phyloP scores from a whole-genome alignment of 139 green algal genomes.

The Zygnema circumcarinatum region DNA sequence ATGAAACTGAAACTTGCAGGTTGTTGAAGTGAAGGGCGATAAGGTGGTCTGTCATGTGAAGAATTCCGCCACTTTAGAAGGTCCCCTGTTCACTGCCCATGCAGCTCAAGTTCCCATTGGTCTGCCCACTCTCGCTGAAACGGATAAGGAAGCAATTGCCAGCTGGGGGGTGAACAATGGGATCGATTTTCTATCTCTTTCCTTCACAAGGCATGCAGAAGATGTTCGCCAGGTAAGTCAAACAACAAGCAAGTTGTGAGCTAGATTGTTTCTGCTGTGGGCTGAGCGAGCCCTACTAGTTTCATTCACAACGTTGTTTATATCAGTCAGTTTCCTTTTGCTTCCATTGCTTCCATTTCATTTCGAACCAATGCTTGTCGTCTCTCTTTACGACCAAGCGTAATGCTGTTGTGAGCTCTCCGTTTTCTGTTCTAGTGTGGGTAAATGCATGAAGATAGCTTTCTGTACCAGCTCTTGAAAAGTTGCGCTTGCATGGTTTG shows the following conservation, averaged over 20 bases:
- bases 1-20: no score
- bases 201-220: constrained; percentile 93
- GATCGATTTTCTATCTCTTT: constrained; percentile 98
- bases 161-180: constrained; percentile 94
- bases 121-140: constrained; percentile 93
- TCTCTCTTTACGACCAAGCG: no score
- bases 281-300: neutral
- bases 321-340: neutral
- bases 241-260: constrained; percentile 62
- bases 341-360: neutral
- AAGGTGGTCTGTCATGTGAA: constrained; percentile 86
- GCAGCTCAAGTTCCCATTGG: constrained; percentile 63
- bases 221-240: constrained; percentile 93
- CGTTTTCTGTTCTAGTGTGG: no score
- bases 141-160: constrained; percentile 89
- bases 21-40: constrained; percentile 29
- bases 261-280: constrained; percentile 55
- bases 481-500: no score
- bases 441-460: no score
- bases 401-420: no score
- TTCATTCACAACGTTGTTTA: no score
- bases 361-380: neutral
- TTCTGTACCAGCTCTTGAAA: no score
- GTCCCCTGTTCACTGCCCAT: constrained; percentile 82
- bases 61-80: constrained; percentile 92